Base-by-base conservation (phyloP, 192 early-diverging fungal species). In the Blastocladiella britannica region DNA sequence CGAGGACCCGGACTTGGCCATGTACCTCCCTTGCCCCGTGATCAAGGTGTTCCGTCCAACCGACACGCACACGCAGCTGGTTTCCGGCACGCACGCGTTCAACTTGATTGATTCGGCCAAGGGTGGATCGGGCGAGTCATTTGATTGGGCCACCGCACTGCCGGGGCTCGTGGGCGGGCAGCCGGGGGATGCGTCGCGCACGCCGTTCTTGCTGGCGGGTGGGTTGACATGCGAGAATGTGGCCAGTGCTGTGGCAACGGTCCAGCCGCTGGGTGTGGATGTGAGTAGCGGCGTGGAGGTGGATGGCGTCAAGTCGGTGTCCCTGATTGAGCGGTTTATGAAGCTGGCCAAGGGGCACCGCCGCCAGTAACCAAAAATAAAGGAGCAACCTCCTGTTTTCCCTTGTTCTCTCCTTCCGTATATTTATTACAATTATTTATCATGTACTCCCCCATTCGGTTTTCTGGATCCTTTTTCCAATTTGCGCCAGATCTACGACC, bases 211-310 rank as follows among this genome's bases (percentile, higher is more conserved):
- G 58, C 63, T 99, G 58, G 93, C 92, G 2, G 95, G 95, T 30
- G 95, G 95, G 26, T 64, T 99, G 64, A 76, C 68, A 9, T 78
- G 82, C 3, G 73, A 81, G 7, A 99, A 97, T 68, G 89, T 96
- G 5, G 67, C 62, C 0, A 64, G 79, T 27, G 91, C 92, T 0
- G 67, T 89, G 23, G 63, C 56, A 5, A 65, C 76, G 26, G 84
- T 82, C 4, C 65, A 70, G 24, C 86, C 89, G 2, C 87, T 80
- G 82, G 77, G 75, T 29, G 92, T 97, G 26, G 96, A 99, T 76
- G 89, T 96, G 26, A 83, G 82, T 9, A 89, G 86, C 51, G 96
- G 93, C 8, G 85, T 94, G 1, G 93, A 97, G 65, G 80, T 81
- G 20, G 72, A 86, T 55, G 79, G 72, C 30, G 67, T 58, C 51